Evolutionary conservation across 129 eudicot species (phyloP).

Genomic region (Artemisia tridentata): DNA sequence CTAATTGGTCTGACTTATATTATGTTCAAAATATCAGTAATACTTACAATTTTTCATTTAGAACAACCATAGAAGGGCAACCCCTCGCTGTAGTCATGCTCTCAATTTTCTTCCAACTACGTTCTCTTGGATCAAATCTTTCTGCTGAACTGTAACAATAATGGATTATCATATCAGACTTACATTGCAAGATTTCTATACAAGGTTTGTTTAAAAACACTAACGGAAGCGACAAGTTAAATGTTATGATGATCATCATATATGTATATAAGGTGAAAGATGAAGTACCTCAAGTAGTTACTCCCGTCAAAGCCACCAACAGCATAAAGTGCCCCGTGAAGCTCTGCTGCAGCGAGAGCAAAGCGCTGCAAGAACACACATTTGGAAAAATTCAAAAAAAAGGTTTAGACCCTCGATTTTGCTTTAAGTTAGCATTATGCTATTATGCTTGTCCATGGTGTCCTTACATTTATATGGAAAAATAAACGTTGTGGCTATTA

Average conservation of each 20-base stretch:
- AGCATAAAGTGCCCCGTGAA: conserved; percentile 75
- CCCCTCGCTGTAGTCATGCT: conserved; percentile 66
- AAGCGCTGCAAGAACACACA: conserved; percentile 51
- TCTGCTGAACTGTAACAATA: conserved; percentile 58
- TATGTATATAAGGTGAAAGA: neutral
- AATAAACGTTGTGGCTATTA: no score
- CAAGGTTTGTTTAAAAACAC: neutral
- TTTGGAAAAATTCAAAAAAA: no score
- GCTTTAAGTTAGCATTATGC: no score
- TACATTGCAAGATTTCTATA: neutral
- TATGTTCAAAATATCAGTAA: neutral
- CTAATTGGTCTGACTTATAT: no score
- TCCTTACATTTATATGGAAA: no score
- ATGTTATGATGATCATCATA: neutral
- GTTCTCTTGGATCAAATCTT: conserved; percentile 94
- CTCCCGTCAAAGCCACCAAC: conserved; percentile 85
- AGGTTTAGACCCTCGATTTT: no score
- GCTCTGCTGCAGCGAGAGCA: conserved; percentile 67
- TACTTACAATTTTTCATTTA: conserved; percentile 77
- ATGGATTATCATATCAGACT: neutral
- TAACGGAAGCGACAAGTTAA: no score
- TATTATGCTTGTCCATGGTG: no score
- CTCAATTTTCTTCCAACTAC: conserved; percentile 61
- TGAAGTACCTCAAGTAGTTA: conserved; percentile 53
- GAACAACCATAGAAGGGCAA: conserved; percentile 60